Conservation (phyloP, 2,329 filamentous ascomycete genomes). For the Pseudopithomyces maydicus region DNA sequence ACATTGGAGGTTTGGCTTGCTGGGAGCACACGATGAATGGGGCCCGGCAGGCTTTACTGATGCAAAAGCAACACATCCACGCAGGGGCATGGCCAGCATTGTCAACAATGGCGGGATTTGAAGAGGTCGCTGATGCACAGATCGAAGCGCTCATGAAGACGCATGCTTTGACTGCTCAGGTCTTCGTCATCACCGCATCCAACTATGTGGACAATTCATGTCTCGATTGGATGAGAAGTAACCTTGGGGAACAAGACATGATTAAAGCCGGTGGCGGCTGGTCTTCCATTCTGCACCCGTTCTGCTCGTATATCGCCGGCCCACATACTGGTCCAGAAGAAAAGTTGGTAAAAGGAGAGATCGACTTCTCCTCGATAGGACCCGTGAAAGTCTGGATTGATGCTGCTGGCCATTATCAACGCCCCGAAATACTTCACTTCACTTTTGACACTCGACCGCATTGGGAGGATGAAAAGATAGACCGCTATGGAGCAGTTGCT, state of each 20-base stretch:
- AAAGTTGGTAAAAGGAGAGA: constrained; percentile 39
- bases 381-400: constrained; percentile 46
- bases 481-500: constrained; percentile 22
- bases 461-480: constrained; percentile 39
- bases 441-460: constrained; percentile 30
- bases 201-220: constrained; percentile 52
- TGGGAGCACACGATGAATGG: constrained; percentile 49
- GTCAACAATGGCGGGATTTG: constrained; percentile 47
- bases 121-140: constrained; percentile 48
- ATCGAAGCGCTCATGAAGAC: constrained; percentile 55
- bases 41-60: constrained; percentile 42
- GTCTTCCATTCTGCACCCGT: constrained; percentile 42
- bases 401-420: constrained; percentile 42
- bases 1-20: constrained; percentile 43
- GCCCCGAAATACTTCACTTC: constrained; percentile 44
- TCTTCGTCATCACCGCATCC: constrained; percentile 50
- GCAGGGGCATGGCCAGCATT: constrained; percentile 46
- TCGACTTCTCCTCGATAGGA: constrained; percentile 40
- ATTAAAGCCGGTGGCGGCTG: constrained; percentile 44
- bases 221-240: constrained; percentile 47
- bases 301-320: constrained; percentile 42
- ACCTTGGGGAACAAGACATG: constrained; percentile 40
- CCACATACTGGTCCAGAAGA: constrained; percentile 42
- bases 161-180: constrained; percentile 52
- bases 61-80: constrained; percentile 44